A percentile compares a stretch with the other conserved stretches of the same genome.
These are phyloP conservation scores for Gleditsia sinensis DNA, from an alignment of 306 rosid genomes.

Conservation along the genomic window DNA sequence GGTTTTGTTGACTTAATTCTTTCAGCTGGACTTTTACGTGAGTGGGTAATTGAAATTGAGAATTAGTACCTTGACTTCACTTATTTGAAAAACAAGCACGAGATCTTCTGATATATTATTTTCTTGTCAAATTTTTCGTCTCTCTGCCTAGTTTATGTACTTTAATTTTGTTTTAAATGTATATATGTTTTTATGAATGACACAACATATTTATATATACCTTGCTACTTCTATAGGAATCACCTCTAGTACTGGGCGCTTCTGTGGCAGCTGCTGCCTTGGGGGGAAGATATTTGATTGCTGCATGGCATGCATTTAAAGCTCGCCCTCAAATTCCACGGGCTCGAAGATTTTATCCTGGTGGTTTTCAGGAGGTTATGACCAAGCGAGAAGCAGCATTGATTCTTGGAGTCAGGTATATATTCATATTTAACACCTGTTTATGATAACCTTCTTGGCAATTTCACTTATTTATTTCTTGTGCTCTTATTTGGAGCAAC, in stretches of 20 bases:
- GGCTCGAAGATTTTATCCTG: constrained; percentile 34
- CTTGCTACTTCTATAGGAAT: neutral
- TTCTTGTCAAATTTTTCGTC: neutral
- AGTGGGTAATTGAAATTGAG: neutral
- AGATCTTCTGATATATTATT: neutral
- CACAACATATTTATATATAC: no score
- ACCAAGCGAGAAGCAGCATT: constrained; percentile 41
- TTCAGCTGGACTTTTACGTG: neutral
- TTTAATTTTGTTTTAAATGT: neutral
- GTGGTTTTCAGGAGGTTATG: constrained; percentile 43
- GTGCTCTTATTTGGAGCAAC: neutral
- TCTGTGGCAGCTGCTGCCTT: constrained; percentile 38
- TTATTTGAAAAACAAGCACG: no score
- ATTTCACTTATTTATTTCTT: neutral
- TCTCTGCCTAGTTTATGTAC: neutral
- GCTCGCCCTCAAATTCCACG: constrained; percentile 23
- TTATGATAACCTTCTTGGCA: no score
- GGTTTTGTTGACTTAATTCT: no score
- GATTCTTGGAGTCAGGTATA: constrained; percentile 41
- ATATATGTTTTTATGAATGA: neutral
- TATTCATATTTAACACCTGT: neutral
- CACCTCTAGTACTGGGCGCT: constrained; percentile 38
- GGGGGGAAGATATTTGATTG: constrained; percentile 38
- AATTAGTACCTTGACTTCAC: neutral
- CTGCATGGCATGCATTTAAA: constrained; percentile 36